Conservation (phyloP, 164 flowering plant species). For the Protea cynaroides region DNA sequence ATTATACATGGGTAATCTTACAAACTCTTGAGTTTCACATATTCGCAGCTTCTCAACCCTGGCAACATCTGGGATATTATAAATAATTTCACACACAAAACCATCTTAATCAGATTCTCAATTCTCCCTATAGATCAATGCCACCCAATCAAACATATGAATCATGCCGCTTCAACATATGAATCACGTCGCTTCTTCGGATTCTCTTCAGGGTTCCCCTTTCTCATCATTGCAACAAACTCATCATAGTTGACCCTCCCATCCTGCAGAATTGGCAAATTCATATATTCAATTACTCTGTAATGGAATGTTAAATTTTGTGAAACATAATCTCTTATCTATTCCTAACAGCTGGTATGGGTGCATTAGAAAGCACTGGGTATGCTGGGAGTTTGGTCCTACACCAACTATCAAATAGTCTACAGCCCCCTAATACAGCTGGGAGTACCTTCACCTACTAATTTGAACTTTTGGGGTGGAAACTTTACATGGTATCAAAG, state of each 20-base stretch:
- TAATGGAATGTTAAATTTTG: too few species aligned
- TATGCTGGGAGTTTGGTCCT: too few species aligned
- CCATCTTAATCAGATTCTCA: neutral
- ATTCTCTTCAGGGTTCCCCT: conserved; percentile 67
- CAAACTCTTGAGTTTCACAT: neutral
- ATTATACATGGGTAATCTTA: neutral
- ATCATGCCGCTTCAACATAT: conserved; percentile 52
- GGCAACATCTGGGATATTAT: conserved; percentile 2
- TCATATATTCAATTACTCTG: neutral
- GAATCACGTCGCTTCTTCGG: conserved; percentile 55
- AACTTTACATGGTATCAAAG: too few species aligned
- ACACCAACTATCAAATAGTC: neutral
- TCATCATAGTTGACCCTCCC: conserved; percentile 89
- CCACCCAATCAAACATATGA: conserved; percentile 18
- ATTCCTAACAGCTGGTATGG: too few species aligned
- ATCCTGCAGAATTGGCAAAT: conserved; percentile 48
- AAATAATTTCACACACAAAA: conserved; percentile 5
- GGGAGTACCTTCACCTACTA: too few species aligned
- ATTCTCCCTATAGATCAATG: neutral
- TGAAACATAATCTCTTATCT: too few species aligned
- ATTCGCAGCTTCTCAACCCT: conserved; percentile 9
- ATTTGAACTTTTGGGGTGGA: too few species aligned
- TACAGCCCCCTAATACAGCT: neutral
- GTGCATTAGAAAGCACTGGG: too few species aligned
- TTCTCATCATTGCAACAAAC: conserved; percentile 93